Base-by-base conservation (phyloP, 2,329 filamentous ascomycete species). In the Penicillium sp. region DNA sequence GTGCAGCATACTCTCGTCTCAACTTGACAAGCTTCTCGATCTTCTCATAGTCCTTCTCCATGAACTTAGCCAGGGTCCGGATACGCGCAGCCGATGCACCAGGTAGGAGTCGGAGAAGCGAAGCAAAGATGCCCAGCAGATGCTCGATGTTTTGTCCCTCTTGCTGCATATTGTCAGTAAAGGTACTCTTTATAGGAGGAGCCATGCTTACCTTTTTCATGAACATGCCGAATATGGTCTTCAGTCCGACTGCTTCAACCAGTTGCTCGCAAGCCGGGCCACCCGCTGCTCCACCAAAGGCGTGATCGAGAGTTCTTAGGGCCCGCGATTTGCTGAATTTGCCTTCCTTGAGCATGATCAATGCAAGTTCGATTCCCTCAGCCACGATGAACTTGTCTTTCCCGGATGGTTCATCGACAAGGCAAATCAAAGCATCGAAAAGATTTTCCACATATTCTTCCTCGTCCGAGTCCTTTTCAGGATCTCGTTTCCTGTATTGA, bases 401-500 rank as follows among this genome's bases (percentile, higher is more conserved):
- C 6, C 93, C 93, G 4, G 82, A 76, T 0, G 81, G 73, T 57
- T 92, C 89, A 66, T 96, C 90, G 0, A 88, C 89, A 1, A 96
- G 77, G 65, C 90, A 96, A 1, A 91, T 90, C 19, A 98, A 72
- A 1, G 88, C 86, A 69, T 96, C 93, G 72, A 99, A 99, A 0
- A 97, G 72, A 64, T 99, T 96, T 75, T 96, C 92, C 71, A 96
- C 90, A 72, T 91, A 97, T 77, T 99, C 95, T 71, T 96, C 93
- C 73, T 98, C 95, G 50, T 95, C 88, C 31, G 88, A 87, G 57
- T 92, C 91, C 69, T 90, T 93, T 49, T 87, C 84, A 0, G 95
- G 95, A 69, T 99, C 93, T 49, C 88, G 85, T 77, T 89, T 90
- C 55, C 95, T 87, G 76, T 98, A 99, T 1, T 88, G 80, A 1